phyloP scores from a whole-genome alignment of 2,329 filamentous ascomycete species.

The Penicillium hordei region DNA sequence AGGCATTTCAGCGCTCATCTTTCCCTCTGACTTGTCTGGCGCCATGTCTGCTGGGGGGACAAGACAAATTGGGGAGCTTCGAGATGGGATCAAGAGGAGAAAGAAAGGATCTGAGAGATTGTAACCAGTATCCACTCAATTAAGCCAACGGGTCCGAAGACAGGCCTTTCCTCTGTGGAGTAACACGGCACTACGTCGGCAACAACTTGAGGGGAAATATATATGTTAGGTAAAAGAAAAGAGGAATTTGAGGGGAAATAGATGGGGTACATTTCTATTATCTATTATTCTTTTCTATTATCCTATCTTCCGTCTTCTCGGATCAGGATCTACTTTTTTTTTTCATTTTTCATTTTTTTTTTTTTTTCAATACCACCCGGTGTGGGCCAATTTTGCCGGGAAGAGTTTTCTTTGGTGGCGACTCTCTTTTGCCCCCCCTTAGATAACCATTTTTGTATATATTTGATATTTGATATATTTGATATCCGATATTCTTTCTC shows the following conservation, averaged over 20 bases:
- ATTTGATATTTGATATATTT: not conserved
- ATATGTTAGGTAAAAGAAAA: slow-evolving; percentile 29
- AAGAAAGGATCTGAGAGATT: slow-evolving; percentile 13
- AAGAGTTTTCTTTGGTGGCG: slow-evolving; percentile 9
- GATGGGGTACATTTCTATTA: not conserved
- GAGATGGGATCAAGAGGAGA: slow-evolving; percentile 1
- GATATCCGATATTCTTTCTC: not conserved
- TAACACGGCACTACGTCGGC: slow-evolving; percentile 6
- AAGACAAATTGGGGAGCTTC: not conserved
- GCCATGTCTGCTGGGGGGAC: slow-evolving; percentile 25
- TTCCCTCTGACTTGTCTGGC: slow-evolving; percentile 25
- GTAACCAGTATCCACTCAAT: slow-evolving; percentile 12
- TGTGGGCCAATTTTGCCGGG: slow-evolving; percentile 8
- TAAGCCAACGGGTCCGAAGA: slow-evolving; percentile 12
- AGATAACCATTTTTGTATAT: not conserved
- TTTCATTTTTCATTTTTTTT: too few relatives aligned
- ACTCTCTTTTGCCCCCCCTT: not conserved
- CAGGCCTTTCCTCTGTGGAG: slow-evolving; percentile 15
- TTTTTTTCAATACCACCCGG: not conserved
- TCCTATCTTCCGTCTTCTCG: not conserved
- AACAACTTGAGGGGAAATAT: slow-evolving; percentile 5
- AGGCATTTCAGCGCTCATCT: slow-evolving; percentile 27
- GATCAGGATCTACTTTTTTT: not conserved
- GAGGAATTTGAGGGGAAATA: not conserved
- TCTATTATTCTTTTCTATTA: not conserved